A percentile compares a stretch with the other conserved stretches of the same genome.
phyloP scores from a whole-genome alignment of 2,329 filamentous ascomycete species.

The Cercospora sp. region DNA sequence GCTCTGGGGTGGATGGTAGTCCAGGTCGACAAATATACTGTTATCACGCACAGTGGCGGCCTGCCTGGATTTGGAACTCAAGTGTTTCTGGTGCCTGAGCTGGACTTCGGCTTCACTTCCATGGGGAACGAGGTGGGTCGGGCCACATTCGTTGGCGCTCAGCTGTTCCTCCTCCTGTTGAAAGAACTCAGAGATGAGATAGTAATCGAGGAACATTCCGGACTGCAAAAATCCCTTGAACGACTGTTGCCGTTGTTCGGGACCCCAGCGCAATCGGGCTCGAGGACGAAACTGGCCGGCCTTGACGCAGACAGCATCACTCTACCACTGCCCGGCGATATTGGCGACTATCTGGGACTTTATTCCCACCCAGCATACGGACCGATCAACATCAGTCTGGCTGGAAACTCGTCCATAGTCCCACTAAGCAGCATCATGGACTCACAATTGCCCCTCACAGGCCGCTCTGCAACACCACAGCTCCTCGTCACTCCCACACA shows the following conservation, averaged over 20 bases:
- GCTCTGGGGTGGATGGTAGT: constrained; percentile 7
- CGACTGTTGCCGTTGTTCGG: not conserved
- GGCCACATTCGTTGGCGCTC: not conserved
- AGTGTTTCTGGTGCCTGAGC: constrained; percentile 4
- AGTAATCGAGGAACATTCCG: not conserved
- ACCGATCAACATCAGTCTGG: constrained; percentile 14
- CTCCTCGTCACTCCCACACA: constrained; percentile 2
- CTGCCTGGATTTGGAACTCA: constrained; percentile 10
- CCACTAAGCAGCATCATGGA: not conserved
- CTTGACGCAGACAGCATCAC: not conserved
- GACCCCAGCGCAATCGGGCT: not conserved
- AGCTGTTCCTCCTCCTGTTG: constrained; percentile 2
- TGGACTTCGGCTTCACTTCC: constrained; percentile 9
- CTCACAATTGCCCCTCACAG: not conserved
- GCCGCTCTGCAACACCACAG: not conserved
- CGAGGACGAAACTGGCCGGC: not conserved
- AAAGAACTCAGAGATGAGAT: not conserved
- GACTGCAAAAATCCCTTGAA: not conserved
- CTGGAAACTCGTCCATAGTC: not conserved
- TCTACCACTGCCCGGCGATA: constrained; percentile 5
- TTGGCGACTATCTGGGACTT: constrained; percentile 10
- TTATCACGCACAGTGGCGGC: constrained; percentile 6
- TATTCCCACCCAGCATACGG: constrained; percentile 21
- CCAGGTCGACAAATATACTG: not conserved
- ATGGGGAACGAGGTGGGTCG: constrained; percentile 4